These are phyloP conservation scores for Rhizophagus clarus DNA, from an alignment of 192 early-diverging fungal genomes.

Conservation along the genomic window DNA sequence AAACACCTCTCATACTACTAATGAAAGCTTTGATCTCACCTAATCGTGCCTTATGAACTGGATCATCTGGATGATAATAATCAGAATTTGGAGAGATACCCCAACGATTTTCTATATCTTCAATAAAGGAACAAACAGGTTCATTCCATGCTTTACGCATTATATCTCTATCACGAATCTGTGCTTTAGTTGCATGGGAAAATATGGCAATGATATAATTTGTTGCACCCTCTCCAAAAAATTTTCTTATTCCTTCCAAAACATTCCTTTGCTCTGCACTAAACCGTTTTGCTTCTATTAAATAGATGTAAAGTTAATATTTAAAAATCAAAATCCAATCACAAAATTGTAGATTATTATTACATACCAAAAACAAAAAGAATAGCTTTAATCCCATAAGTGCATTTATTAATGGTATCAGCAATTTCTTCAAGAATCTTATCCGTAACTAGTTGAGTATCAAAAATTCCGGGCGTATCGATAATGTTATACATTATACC, in stretches of 20 bases:
- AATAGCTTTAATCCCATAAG: slow-evolving; percentile 18
- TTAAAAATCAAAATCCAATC: neutral
- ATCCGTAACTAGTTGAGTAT: neutral
- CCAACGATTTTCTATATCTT: slow-evolving; percentile 16
- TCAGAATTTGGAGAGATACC: slow-evolving; percentile 26
- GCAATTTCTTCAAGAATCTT: neutral
- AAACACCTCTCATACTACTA: neutral
- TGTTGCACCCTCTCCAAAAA: slow-evolving; percentile 15
- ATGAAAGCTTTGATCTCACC: slow-evolving; percentile 16
- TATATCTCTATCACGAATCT: neutral
- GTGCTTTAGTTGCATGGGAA: slow-evolving; percentile 19
- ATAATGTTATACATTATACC: neutral
- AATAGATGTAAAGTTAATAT: neutral
- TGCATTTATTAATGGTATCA: neutral
- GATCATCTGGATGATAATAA: neutral
- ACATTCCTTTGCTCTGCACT: slow-evolving; percentile 5
- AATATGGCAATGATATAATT: slow-evolving; percentile 25
- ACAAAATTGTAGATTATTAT: neutral
- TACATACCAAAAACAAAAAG: slow-evolving; percentile 26
- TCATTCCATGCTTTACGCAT: slow-evolving; percentile 16
- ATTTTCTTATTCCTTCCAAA: neutral
- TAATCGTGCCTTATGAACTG: neutral
- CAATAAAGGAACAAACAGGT: slow-evolving; percentile 3
- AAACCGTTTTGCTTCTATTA: slow-evolving; percentile 18
- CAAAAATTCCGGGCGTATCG: slow-evolving; percentile 22